These are phyloP conservation scores for Fusarium irregulare DNA, from an alignment of 2,329 filamentous ascomycete species.

Conservation along the genomic window DNA sequence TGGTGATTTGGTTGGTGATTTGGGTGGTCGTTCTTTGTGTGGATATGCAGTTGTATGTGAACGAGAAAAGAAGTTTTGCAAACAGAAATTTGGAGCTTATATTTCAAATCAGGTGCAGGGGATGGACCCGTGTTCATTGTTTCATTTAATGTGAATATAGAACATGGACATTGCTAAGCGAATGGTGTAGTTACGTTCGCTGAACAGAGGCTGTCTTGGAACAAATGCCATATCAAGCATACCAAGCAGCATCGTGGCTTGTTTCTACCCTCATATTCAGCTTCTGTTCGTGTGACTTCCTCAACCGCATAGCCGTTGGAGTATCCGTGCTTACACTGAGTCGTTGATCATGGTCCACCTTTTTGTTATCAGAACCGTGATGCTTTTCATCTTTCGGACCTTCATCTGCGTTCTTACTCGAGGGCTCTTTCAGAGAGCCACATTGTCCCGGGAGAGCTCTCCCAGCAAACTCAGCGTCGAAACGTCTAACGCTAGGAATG, in stretches of 20 bases:
- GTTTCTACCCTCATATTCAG: background rate
- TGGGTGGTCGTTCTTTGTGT: background rate
- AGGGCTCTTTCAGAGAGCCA: background rate
- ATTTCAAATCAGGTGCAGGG: background rate
- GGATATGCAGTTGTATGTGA: background rate
- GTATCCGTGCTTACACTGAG: background rate
- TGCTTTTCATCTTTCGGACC: background rate
- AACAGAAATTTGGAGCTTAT: background rate
- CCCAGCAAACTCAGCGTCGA: background rate
- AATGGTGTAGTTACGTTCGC: background rate
- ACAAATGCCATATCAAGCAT: too few species aligned
- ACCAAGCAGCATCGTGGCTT: background rate
- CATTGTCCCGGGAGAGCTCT: background rate
- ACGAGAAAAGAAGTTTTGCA: background rate
- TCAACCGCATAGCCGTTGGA: background rate
- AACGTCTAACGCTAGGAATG: background rate
- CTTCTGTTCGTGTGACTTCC: background rate
- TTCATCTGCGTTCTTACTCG: rapidly evolving
- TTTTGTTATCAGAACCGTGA: background rate
- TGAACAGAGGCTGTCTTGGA: background rate
- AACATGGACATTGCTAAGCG: background rate
- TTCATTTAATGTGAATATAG: background rate
- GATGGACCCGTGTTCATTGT: background rate
- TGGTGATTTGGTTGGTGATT: background rate
- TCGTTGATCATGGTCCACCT: rapidly evolving